Evolutionary conservation across 805 yeast species (phyloP), one percentile per base, ranked within the genome.

Genomic region (Candida easanensis): DNA sequence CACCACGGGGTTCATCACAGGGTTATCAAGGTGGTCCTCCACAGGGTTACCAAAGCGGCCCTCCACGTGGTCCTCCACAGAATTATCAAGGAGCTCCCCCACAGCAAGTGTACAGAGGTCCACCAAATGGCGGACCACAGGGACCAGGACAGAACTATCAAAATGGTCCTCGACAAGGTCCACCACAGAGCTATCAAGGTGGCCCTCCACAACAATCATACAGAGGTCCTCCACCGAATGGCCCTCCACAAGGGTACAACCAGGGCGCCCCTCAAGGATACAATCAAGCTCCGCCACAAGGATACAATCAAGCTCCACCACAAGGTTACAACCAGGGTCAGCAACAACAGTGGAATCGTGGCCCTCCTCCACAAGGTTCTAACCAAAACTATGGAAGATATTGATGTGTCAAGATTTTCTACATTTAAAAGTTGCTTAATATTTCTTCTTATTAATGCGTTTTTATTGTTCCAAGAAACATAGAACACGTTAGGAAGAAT

Each of bases 1-100:
- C 38, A 4, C 34, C 13, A 13, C 33, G 15, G 30, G 32, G 32
- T 2, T 39, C 35, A 20, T 25, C 39, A 8, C 40, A 36, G 25
- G 23, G 30, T 4, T 23, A 19, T 7, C 28, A 35, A 7, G 41
- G 16, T 21, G 20, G 13, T 20, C 34, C 18, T 13, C 44, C n/a
- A 27, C 45, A 38, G 22, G 33, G 39, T 8, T 15, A 20, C 13
- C 41, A 34, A 20, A 34, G 28, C 30, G 40, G 46, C 15, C 16
- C 5, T n/a, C 39, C 30, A 15, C 46, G 20, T 18, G 30, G 27
- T 23, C 42, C 38, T 16, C 40, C 35, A 15, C 31, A 21, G 20
- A 33, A 33, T 14, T 22, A 22, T 10, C 7, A 10, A 22, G 25
- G 25, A 8, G 10, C 25, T 7, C 25, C 25, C 10, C 25, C 25